Evolutionary conservation across 495 filamentous ascomycete genomes (phyloP).

Genomic region (Clohesyomyces aquaticus): DNA sequence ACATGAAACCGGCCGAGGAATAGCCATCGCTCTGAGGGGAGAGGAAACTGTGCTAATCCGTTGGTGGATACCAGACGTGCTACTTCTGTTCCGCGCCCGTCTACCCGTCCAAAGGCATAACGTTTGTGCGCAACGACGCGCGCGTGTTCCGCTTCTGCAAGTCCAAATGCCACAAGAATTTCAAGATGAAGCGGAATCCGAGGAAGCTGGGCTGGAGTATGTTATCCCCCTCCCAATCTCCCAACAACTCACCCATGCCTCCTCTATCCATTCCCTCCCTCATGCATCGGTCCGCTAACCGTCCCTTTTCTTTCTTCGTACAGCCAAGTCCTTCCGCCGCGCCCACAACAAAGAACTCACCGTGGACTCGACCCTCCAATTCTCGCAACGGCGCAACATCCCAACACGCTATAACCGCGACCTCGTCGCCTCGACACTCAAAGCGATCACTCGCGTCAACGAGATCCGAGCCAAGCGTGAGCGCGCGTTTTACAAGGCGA

Average conservation of each 20-base stretch:
- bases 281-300: too few species aligned
- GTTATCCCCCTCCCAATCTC: too few species aligned
- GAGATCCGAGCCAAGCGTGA: slow-evolving; percentile 86
- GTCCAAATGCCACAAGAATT: slow-evolving; percentile 65
- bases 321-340: slow-evolving; percentile 44
- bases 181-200: slow-evolving; percentile 97
- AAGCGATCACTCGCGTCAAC: slow-evolving; percentile 86
- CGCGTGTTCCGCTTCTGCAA: slow-evolving; percentile 75
- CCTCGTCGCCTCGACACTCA: slow-evolving; percentile 80
- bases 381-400: slow-evolving; percentile 89
- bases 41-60: background rate
- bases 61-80: slow-evolving; percentile 62
- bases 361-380: slow-evolving; percentile 90
- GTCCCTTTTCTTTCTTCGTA: too few species aligned
- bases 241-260: too few species aligned
- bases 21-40: background rate
- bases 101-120: slow-evolving; percentile 62
- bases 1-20: background rate
- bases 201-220: slow-evolving; percentile 59
- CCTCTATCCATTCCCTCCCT: too few species aligned
- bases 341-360: slow-evolving; percentile 72
- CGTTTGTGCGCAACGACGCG: slow-evolving; percentile 82
- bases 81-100: slow-evolving; percentile 76
- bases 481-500: slow-evolving; percentile 86
- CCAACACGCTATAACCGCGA: slow-evolving; percentile 95